Base-by-base conservation (phyloP, 2,329 filamentous ascomycete genomes). In the Dactylellina leptospora region DNA sequence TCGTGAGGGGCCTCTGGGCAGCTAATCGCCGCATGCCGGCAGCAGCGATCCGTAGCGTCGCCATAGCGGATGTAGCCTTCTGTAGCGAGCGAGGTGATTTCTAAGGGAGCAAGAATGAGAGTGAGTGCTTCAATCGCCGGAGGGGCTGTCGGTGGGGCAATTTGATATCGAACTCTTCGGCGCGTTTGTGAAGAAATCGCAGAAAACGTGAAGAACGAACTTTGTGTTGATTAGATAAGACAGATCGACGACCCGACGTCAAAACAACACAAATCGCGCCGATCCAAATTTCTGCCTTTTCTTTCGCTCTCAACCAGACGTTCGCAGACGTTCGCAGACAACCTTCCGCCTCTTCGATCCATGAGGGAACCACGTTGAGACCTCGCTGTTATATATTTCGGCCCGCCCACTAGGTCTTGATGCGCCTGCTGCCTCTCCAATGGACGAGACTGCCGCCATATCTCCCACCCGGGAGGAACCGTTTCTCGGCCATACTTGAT, bases 161-260 rank as follows among this genome's bases (percentile, higher is more conserved):
- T n/a, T n/a, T n/a, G n/a, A n/a, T n/a, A n/a, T n/a, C n/a, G n/a
- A n/a, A n/a, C n/a, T n/a, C n/a, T n/a, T n/a, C n/a, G n/a, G n/a
- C n/a, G n/a, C n/a, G n/a, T n/a, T n/a, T n/a, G n/a, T 53, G n/a
- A 18, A 48, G 16, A 10, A 10, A 9, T 27, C 22, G 10, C 20
- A 25, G 4, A 5, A 5, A 2, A 48, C 9, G 22, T 11, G 27
- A 27, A n/a, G 44, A 27, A 48, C 42, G 20, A 27, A 10, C n/a
- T 6, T 47, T 38, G 42, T 36, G 9, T 45, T 28, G 64, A 70
- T 70, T 55, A 70, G 64, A 70, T 63, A 55, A 62, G 66, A 71
- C 60, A 2, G 10, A 61, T 61, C 64, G 51, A 50, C 54, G 47
- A 56, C 16, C 50, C 20, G 25, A 50, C 45, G 27, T 28, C 50